Conservation (phyloP, 352 stramenopile species). For the Phytopythium mirpurense region DNA sequence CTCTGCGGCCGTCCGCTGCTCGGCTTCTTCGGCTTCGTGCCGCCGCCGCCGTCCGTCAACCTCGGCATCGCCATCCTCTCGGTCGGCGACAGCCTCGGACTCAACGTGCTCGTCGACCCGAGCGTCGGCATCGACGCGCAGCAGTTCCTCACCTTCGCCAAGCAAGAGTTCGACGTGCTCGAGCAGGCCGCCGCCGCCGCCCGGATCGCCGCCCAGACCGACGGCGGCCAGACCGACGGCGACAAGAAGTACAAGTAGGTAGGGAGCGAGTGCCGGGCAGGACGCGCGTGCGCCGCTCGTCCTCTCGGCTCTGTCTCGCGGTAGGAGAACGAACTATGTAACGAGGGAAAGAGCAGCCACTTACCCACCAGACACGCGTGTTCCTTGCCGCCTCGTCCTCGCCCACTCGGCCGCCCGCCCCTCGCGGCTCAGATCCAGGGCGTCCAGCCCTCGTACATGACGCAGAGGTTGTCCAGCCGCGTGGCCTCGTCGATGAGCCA, state of each 20-base stretch:
- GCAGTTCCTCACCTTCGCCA: slow-evolving; percentile 58
- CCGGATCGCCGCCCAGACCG: slow-evolving; percentile 18
- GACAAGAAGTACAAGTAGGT: slow-evolving; percentile 28
- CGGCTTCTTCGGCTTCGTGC: slow-evolving; percentile 71
- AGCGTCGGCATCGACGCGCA: slow-evolving; percentile 57
- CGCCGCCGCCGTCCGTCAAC: slow-evolving; percentile 74
- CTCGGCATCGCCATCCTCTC: slow-evolving; percentile 70
- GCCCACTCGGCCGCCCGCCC: too few relatives aligned
- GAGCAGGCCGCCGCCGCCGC: slow-evolving; percentile 20
- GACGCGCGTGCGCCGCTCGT: too few relatives aligned
- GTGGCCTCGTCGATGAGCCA: slow-evolving; percentile 80
- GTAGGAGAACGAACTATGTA: slow-evolving; percentile 4
- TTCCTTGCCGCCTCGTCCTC: too few relatives aligned
- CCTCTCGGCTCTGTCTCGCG: neutral
- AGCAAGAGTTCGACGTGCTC: slow-evolving; percentile 61
- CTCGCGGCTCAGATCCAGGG: slow-evolving; percentile 85
- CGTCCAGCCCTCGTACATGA: slow-evolving; percentile 89
- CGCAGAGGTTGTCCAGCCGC: slow-evolving; percentile 75
- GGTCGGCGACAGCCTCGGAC: slow-evolving; percentile 57
- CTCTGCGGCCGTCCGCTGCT: slow-evolving; percentile 51
- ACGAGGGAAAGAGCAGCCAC: neutral
- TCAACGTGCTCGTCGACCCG: slow-evolving; percentile 74
- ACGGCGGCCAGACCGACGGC: slow-evolving; percentile 9
- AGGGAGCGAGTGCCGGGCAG: neutral
- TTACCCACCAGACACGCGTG: too few relatives aligned